phyloP scores from a whole-genome alignment of 495 filamentous ascomycete species.

The Penicillium maclennaniae region DNA sequence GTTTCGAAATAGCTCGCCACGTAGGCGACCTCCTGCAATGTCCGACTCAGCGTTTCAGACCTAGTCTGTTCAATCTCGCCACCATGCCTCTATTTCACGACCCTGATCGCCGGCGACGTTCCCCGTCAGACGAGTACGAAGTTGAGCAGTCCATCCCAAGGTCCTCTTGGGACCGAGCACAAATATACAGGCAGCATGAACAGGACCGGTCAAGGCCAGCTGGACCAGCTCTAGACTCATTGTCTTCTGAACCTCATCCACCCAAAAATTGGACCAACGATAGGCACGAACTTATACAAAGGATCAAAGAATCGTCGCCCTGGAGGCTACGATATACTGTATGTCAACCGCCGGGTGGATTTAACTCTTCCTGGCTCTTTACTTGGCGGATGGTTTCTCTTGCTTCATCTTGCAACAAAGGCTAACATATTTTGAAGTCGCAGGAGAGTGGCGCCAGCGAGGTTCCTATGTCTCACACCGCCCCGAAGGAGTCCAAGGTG shows the following conservation, averaged over 20 bases:
- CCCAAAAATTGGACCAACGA: conserved; percentile 39
- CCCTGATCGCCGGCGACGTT: conserved; percentile 33
- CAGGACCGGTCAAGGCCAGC: conserved; percentile 2
- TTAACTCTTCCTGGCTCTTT: background rate
- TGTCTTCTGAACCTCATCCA: conserved; percentile 6
- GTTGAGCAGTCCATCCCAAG: conserved; percentile 12
- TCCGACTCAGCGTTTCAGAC: conserved; percentile 9
- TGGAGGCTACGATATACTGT: conserved; percentile 69
- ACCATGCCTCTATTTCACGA: conserved; percentile 43
- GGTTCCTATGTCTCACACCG: conserved; percentile 5
- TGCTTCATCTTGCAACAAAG: background rate
- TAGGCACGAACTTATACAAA: conserved; percentile 76
- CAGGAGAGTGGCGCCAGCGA: conserved; percentile 1
- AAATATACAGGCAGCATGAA: conserved; percentile 7
- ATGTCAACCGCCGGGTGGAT: conserved; percentile 26
- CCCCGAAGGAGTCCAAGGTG: conserved; percentile 6
- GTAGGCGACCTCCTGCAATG: conserved; percentile 21
- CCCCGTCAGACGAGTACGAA: conserved; percentile 25
- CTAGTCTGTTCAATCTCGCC: conserved; percentile 15
- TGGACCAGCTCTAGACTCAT: conserved; percentile 1
- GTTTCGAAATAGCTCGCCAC: conserved; percentile 20
- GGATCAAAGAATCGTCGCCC: conserved; percentile 77
- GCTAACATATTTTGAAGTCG: conserved; percentile 13
- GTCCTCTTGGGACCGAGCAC: conserved; percentile 12
- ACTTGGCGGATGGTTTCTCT: background rate